Conservation (phyloP, 345 rosid genomes). For the Isatis tinctoria region DNA sequence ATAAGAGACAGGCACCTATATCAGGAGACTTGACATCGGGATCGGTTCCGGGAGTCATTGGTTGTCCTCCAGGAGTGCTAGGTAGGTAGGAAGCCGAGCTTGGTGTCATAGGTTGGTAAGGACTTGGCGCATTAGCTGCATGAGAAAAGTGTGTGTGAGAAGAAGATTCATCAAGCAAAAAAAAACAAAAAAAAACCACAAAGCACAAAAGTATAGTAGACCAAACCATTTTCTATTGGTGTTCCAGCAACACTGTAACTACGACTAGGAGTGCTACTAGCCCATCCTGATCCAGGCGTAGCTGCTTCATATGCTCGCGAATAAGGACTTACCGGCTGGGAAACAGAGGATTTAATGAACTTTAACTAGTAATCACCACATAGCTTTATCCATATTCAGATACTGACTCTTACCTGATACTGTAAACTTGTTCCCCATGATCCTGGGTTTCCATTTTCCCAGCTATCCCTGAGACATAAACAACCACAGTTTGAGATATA, state of each 20-base stretch:
- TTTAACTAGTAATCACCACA: not conserved
- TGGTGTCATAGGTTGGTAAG: slow-evolving; percentile 85
- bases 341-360: not conserved
- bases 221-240: slow-evolving; percentile 60
- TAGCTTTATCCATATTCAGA: not conserved
- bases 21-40: slow-evolving; percentile 76
- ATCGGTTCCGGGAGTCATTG: slow-evolving; percentile 71
- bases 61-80: slow-evolving; percentile 87
- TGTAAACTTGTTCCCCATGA: slow-evolving; percentile 77
- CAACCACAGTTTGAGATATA: not conserved
- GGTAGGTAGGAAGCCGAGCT: slow-evolving; percentile 65
- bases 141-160: not conserved
- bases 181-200: not conserved
- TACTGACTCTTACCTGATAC: slow-evolving; percentile 48
- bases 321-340: slow-evolving; percentile 68
- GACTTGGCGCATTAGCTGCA: slow-evolving; percentile 78
- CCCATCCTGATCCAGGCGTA: slow-evolving; percentile 80
- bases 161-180: not conserved
- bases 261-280: slow-evolving; percentile 47
- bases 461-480: slow-evolving; percentile 50
- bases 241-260: slow-evolving; percentile 76
- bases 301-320: slow-evolving; percentile 71
- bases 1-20: slow-evolving; percentile 37
- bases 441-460: slow-evolving; percentile 82
- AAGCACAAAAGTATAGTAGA: not conserved